Evolutionary conservation across 2,329 filamentous ascomycete genomes (phyloP).

Genomic region (Hysterium pulicare): DNA sequence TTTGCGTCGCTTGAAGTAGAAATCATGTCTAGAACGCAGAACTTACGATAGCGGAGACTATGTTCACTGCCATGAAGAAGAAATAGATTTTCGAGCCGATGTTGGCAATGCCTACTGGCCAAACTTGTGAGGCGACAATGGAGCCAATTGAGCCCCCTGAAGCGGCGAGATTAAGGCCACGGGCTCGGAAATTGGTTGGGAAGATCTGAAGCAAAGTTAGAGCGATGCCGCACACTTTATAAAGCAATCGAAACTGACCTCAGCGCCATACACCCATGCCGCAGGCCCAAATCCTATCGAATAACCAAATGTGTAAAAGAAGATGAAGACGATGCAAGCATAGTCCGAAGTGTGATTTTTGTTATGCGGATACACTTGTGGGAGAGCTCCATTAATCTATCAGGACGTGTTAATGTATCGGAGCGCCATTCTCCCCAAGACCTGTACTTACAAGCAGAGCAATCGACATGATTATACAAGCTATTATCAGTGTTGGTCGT

Average conservation of each 20-base stretch:
- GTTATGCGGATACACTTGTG: conserved; percentile 51
- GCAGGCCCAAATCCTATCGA: conserved; percentile 57
- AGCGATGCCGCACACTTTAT: background rate
- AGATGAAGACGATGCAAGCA: conserved; percentile 54
- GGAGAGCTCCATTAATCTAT: conserved; percentile 55
- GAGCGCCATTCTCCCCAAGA: conserved; percentile 4
- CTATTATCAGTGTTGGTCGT: conserved; percentile 47
- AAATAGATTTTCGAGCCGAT: conserved; percentile 56
- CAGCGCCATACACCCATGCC: conserved; percentile 59
- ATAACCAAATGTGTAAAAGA: conserved; percentile 58
- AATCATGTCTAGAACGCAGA: conserved; percentile 1
- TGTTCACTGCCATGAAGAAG: conserved; percentile 55
- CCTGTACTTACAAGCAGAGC: conserved; percentile 49
- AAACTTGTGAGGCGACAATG: conserved; percentile 53
- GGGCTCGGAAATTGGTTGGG: conserved; percentile 55
- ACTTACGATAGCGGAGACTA: conserved; percentile 35
- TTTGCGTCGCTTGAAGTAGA: no score
- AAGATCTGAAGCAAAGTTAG: conserved; percentile 46
- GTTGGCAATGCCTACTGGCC: conserved; percentile 52
- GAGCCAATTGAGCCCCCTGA: conserved; percentile 55
- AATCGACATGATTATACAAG: conserved; percentile 52
- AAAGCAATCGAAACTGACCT: conserved; percentile 38
- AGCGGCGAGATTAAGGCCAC: conserved; percentile 55
- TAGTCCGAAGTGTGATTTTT: conserved; percentile 49
- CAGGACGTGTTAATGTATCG: background rate